Percentiles rank a stretch among this genome's conserved stretches.
Conservation (phyloP, 345 rosid genomes). For the Noccaea caerulescens region DNA sequence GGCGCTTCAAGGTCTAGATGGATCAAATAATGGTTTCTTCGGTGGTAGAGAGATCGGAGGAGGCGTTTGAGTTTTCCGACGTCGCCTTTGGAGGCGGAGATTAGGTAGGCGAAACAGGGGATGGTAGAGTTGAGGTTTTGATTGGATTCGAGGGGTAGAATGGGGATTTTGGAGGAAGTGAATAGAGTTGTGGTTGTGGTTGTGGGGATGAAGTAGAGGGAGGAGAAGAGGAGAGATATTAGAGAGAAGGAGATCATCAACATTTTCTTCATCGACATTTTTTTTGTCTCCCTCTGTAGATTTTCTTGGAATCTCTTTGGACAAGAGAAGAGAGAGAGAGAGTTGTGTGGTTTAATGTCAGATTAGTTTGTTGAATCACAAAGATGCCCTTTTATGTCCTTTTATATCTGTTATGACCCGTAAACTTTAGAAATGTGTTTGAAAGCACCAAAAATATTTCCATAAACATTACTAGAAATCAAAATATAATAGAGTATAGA, state of each 20-base stretch:
- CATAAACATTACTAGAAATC: background rate
- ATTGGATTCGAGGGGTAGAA: constrained; percentile 41
- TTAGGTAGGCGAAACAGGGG: constrained; percentile 81
- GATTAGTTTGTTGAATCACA: constrained; percentile 19
- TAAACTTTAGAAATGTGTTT: background rate
- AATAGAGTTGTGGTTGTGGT: constrained; percentile 47
- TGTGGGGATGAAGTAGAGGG: constrained; percentile 57
- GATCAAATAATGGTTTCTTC: constrained; percentile 74
- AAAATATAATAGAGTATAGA: constrained; percentile 1
- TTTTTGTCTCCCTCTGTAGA: constrained; percentile 38
- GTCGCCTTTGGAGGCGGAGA: constrained; percentile 87
- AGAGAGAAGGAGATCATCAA: constrained; percentile 61
- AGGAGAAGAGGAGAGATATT: constrained; percentile 53
- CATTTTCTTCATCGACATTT: constrained; percentile 47
- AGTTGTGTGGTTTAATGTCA: constrained; percentile 21
- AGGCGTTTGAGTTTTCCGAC: constrained; percentile 58
- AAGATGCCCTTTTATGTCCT: constrained; percentile 14
- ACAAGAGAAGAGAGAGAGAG: constrained; percentile 9
- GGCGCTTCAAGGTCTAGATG: constrained; percentile 78
- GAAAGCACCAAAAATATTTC: background rate
- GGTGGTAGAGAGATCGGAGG: constrained; percentile 74
- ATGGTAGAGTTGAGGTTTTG: constrained; percentile 48
- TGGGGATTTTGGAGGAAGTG: constrained; percentile 47
- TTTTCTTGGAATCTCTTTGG: constrained; percentile 18
- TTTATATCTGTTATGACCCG: constrained; percentile 12